These are phyloP conservation scores for Dactylellina parvicollis DNA, from an alignment of 2,329 filamentous ascomycete species.

Conservation along the genomic window DNA sequence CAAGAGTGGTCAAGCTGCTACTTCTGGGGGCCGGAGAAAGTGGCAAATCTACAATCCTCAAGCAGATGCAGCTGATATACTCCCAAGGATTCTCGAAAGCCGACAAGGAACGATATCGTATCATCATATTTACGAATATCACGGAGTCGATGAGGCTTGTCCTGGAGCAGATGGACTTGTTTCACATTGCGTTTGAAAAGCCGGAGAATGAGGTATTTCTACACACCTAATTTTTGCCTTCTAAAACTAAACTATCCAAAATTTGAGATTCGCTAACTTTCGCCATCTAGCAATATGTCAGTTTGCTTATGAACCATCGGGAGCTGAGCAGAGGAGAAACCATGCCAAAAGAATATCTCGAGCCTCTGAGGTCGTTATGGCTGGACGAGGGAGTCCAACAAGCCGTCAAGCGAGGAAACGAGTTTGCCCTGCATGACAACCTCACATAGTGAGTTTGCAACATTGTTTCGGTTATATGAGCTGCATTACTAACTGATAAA, in stretches of 20 bases:
- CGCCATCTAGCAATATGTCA: slow-evolving; percentile 72
- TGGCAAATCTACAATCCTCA: slow-evolving; percentile 94
- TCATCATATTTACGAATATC: slow-evolving; percentile 94
- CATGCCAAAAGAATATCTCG: slow-evolving; percentile 79
- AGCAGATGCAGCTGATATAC: slow-evolving; percentile 99
- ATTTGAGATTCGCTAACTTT: slow-evolving; percentile 46
- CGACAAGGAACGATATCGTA: slow-evolving; percentile 92
- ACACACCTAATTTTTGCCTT: slow-evolving; percentile 66
- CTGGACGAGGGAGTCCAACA: slow-evolving; percentile 81
- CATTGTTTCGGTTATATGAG: background rate
- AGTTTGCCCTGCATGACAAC: slow-evolving; percentile 96
- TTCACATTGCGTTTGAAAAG: slow-evolving; percentile 80
- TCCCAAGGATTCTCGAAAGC: slow-evolving; percentile 87
- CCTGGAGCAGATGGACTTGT: slow-evolving; percentile 87
- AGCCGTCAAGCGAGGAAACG: slow-evolving; percentile 92
- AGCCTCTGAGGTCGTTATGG: slow-evolving; percentile 87
- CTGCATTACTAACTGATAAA: slow-evolving; percentile 3
- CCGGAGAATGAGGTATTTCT: slow-evolving; percentile 72
- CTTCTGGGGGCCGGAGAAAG: slow-evolving; percentile 93
- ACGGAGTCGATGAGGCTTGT: slow-evolving; percentile 91
- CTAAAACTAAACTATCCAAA: background rate
- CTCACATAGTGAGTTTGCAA: slow-evolving; percentile 76
- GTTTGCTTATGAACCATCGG: slow-evolving; percentile 78
- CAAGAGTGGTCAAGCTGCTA: slow-evolving; percentile 90
- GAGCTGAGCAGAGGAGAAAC: slow-evolving; percentile 85